phyloP scores from a whole-genome alignment of 495 filamentous ascomycete species.

The Barbatosphaeria neglecta region DNA sequence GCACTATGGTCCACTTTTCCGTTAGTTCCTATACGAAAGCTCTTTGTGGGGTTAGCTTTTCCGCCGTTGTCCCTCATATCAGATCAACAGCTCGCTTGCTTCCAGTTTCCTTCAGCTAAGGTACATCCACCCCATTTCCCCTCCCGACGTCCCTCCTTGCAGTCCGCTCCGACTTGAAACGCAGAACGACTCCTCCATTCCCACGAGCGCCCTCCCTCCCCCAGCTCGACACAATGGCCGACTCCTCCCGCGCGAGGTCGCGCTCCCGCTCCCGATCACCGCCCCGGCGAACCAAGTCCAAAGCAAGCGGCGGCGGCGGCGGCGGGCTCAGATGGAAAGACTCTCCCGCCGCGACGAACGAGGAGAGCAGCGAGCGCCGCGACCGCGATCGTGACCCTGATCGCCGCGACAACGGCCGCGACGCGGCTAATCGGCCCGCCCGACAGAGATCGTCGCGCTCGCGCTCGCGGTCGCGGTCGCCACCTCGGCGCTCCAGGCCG shows the following conservation, averaged over 20 bases:
- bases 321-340: slow-evolving; percentile 53
- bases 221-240: slow-evolving; percentile 11
- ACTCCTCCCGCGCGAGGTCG: slow-evolving; percentile 20
- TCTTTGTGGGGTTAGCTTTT: too few relatives aligned
- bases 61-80: too few relatives aligned
- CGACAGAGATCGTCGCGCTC: too few relatives aligned
- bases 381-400: slow-evolving; percentile 23
- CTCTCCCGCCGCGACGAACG: slow-evolving; percentile 40
- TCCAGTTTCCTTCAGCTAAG: too few relatives aligned
- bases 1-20: too few relatives aligned
- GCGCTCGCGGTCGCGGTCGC: slow-evolving; percentile 20
- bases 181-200: not conserved
- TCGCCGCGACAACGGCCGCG: slow-evolving; percentile 27
- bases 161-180: too few relatives aligned
- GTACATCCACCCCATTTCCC: too few relatives aligned
- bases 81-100: too few relatives aligned
- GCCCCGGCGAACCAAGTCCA: slow-evolving; percentile 6
- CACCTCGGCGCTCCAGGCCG: slow-evolving; percentile 42
- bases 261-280: slow-evolving; percentile 8
- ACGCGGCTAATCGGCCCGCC: too few relatives aligned
- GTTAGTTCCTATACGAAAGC: too few relatives aligned
- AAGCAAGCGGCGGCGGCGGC: not conserved
- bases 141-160: too few relatives aligned
- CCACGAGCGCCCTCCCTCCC: not conserved
- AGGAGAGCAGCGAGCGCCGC: slow-evolving; percentile 29